Percentiles rank a stretch among this genome's conserved stretches.
phyloP scores from a whole-genome alignment of 345 rosid genomes.

The Linum lewisii region DNA sequence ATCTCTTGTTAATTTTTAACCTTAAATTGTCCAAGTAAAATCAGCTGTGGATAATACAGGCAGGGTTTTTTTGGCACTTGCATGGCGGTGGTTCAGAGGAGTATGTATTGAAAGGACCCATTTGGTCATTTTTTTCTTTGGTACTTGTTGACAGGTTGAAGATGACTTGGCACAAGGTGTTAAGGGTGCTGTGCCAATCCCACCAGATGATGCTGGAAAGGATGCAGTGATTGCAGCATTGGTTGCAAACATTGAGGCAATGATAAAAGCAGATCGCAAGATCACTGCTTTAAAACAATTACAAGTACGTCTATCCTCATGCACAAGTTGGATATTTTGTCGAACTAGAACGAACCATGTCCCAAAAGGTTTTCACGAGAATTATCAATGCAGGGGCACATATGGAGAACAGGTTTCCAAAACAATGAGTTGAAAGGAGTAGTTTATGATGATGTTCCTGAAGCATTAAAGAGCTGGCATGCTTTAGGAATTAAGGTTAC shows the following conservation, averaged over 20 bases:
- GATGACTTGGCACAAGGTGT: slow-evolving; percentile 71
- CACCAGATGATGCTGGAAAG: slow-evolving; percentile 58
- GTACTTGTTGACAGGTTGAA: slow-evolving; percentile 35
- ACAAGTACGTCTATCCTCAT: slow-evolving; percentile 40
- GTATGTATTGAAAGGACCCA: no score
- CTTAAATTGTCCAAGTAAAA: no score
- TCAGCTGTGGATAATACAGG: no score
- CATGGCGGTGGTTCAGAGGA: no score
- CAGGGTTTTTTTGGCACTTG: no score
- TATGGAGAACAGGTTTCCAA: slow-evolving; percentile 86
- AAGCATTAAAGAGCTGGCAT: slow-evolving; percentile 82
- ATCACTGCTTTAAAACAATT: slow-evolving; percentile 90
- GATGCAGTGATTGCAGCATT: slow-evolving; percentile 73
- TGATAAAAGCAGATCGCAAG: slow-evolving; percentile 93
- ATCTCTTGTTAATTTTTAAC: no score
- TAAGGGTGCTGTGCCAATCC: slow-evolving; percentile 58
- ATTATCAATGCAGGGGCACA: slow-evolving; percentile 61
- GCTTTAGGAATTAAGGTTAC: slow-evolving; percentile 69
- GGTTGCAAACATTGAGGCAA: slow-evolving; percentile 78
- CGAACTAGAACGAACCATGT: neutral
- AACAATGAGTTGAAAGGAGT: slow-evolving; percentile 65
- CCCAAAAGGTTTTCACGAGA: no score
- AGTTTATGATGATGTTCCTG: slow-evolving; percentile 80
- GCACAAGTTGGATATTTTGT: neutral
- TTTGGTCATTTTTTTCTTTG: neutral